A percentile compares a stretch with the other conserved stretches of the same genome.
These are phyloP conservation scores for Aspergillus ustus DNA, from an alignment of 2,329 filamentous ascomycete species.

Conservation along the genomic window DNA sequence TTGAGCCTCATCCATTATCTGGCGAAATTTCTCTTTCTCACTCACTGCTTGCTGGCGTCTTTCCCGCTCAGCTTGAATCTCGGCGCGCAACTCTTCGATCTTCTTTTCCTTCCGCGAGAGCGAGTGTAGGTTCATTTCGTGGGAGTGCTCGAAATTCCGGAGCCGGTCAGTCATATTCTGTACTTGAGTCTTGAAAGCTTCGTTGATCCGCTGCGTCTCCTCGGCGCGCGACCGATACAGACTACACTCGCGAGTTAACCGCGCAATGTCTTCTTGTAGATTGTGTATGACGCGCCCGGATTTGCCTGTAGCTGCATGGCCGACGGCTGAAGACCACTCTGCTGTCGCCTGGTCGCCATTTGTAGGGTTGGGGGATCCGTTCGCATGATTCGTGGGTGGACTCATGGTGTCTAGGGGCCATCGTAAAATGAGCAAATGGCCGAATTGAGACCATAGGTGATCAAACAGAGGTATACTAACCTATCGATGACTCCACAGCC, in stretches of 20 bases:
- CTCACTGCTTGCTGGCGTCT: slow-evolving; percentile 47
- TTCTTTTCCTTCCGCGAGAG: slow-evolving; percentile 53
- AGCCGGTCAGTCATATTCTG: slow-evolving; percentile 52
- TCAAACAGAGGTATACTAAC: slow-evolving; percentile 24
- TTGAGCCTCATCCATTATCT: slow-evolving; percentile 45
- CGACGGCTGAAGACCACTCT: slow-evolving; percentile 57
- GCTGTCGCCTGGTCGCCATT: slow-evolving; percentile 35
- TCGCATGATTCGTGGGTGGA: slow-evolving; percentile 32
- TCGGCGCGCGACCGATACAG: slow-evolving; percentile 51
- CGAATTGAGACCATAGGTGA: background rate
- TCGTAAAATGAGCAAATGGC: slow-evolving; percentile 4
- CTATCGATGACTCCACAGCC: slow-evolving; percentile 27
- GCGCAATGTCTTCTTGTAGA: slow-evolving; percentile 55
- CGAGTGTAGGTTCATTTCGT: slow-evolving; percentile 53
- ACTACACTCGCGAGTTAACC: slow-evolving; percentile 52
- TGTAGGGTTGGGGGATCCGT: slow-evolving; percentile 34
- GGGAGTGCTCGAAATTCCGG: slow-evolving; percentile 51
- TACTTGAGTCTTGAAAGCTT: slow-evolving; percentile 50
- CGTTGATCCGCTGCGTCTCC: slow-evolving; percentile 53
- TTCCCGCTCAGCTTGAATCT: slow-evolving; percentile 48
- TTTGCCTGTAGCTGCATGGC: slow-evolving; percentile 55
- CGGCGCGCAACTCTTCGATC: slow-evolving; percentile 50
- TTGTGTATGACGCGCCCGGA: slow-evolving; percentile 57
- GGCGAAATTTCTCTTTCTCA: slow-evolving; percentile 41
- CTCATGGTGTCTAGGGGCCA: slow-evolving; percentile 24